Evolutionary conservation across 1,284 basidiomycete genomes (phyloP).

Genomic region (Coniferiporia sulphurascens): DNA sequence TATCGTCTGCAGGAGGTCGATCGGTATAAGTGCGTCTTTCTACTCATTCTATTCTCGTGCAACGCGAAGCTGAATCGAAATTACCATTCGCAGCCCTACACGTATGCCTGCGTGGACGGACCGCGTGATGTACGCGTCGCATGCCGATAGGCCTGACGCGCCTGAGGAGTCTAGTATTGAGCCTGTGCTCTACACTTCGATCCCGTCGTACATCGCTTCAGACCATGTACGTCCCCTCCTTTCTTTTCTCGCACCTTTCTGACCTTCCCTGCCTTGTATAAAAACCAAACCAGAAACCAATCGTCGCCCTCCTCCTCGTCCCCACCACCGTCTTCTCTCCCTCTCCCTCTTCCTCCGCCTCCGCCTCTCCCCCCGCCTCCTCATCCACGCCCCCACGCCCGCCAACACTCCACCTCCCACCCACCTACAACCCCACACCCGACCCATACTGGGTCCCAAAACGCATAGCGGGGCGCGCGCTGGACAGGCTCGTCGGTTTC

Average conservation of each 20-base stretch:
- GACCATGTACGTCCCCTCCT: slow-evolving; percentile 52
- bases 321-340: slow-evolving; percentile 33
- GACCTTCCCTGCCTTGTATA: not conserved
- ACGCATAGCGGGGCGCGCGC: slow-evolving; percentile 52
- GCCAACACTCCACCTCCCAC: slow-evolving; percentile 43
- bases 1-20: slow-evolving; percentile 76
- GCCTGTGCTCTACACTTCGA: slow-evolving; percentile 67
- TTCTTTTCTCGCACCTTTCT: not conserved
- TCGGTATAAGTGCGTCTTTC: slow-evolving; percentile 60
- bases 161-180: slow-evolving; percentile 50
- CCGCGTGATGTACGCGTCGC: slow-evolving; percentile 82
- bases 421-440: slow-evolving; percentile 42
- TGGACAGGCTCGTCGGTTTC: slow-evolving; percentile 73
- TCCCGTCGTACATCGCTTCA: slow-evolving; percentile 72
- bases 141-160: slow-evolving; percentile 58
- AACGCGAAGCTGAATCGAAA: no score
- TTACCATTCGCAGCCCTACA: slow-evolving; percentile 10
- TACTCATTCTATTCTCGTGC: no score
- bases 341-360: slow-evolving; percentile 18
- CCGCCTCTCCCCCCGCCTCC: slow-evolving; percentile 42
- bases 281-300: slow-evolving; percentile 52
- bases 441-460: slow-evolving; percentile 53
- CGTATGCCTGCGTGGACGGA: slow-evolving; percentile 94
- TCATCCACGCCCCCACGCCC: slow-evolving; percentile 40
- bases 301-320: slow-evolving; percentile 56